Evolutionary conservation across 2,329 filamentous ascomycete genomes (phyloP), one percentile per base, ranked within the genome.

Genomic region (Claviceps sp.): DNA sequence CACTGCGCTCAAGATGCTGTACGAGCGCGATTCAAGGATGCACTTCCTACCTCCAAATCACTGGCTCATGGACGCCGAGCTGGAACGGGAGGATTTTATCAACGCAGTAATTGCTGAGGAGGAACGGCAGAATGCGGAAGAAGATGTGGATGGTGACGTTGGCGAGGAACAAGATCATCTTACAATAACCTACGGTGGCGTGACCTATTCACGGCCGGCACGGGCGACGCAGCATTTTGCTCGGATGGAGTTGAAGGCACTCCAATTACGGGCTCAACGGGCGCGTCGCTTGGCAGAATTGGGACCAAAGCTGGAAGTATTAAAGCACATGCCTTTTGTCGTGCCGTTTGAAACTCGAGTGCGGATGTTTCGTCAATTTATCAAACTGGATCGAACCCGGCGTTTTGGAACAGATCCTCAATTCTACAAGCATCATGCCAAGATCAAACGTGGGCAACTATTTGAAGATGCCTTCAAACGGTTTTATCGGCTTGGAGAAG

Each of bases 271-370:
- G 61, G 75, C 78, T 6, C 82, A 82, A 44, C 76, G 84, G 40
- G 82, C 84, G 58, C 82, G 87, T 57, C 79, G 87, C 55, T 70
- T 94, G 24, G 87, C 90, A 47, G 78, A 85, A 14, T 81, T 95
- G 55, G 88, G 86, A 0, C 91, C 93, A 0, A 84, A 91, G 58
- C 73, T 96, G 10, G 90, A 96, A 62, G 87, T 98, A 5, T 69
- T 98, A 49, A 85, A 93, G 58, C 94, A 97, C 61, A 94, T 98
- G 83, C 93, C 93, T 0, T 98, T 97, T 64, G 87, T 91, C 58
- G 93, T 98, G 45, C 93, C 91, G 0, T 98, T 98, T 60, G 81
- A 87, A 40, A 93, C 87, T 0, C 77, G 93, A 47, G 93, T 98
- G 4, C 82, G 89, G 63, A 91, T 97, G 24, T 97, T 98, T 66